Percentiles rank a stretch among this genome's conserved stretches.
phyloP scores from a whole-genome alignment of 2,329 filamentous ascomycete species.

The Purpureocillium lavendulum region DNA sequence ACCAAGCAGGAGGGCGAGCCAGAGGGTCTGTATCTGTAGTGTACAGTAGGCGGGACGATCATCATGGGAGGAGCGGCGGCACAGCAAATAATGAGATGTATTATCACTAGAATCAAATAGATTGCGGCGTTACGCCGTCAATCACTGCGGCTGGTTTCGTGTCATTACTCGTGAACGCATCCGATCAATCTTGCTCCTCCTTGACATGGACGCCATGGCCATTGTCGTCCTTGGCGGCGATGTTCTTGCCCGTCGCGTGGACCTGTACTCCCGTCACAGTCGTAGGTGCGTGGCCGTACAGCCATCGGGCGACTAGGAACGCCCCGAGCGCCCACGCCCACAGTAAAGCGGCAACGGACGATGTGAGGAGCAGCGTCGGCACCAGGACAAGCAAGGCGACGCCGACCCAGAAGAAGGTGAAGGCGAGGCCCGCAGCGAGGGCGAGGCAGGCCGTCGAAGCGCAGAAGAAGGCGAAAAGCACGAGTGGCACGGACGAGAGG shows the following conservation, averaged over 20 bases:
- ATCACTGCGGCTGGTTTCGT: too few species aligned
- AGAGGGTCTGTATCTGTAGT: conserved; percentile 95
- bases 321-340: conserved; percentile 60
- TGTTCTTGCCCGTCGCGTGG: conserved; percentile 11
- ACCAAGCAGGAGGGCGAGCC: conserved; percentile 99
- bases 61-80: too few species aligned
- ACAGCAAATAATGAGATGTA: too few species aligned
- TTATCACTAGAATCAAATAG: too few species aligned
- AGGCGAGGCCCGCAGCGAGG: conserved; percentile 51
- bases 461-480: conserved; percentile 61
- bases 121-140: too few species aligned
- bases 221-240: conserved; percentile 7
- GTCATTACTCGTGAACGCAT: too few species aligned
- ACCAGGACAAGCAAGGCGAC: conserved; percentile 60
- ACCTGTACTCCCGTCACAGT: conserved; percentile 10
- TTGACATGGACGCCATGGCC: too few species aligned
- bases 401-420: conserved; percentile 60
- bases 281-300: conserved; percentile 29
- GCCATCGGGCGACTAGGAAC: conserved; percentile 42
- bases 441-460: conserved; percentile 55
- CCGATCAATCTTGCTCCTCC: too few species aligned
- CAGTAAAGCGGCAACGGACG: conserved; percentile 50
- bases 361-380: conserved; percentile 60
- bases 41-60: conserved; percentile 7
- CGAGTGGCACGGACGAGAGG: conserved; percentile 57